Base-by-base conservation (phyloP, 805 yeast genomes). In the Candida glaebosa region DNA sequence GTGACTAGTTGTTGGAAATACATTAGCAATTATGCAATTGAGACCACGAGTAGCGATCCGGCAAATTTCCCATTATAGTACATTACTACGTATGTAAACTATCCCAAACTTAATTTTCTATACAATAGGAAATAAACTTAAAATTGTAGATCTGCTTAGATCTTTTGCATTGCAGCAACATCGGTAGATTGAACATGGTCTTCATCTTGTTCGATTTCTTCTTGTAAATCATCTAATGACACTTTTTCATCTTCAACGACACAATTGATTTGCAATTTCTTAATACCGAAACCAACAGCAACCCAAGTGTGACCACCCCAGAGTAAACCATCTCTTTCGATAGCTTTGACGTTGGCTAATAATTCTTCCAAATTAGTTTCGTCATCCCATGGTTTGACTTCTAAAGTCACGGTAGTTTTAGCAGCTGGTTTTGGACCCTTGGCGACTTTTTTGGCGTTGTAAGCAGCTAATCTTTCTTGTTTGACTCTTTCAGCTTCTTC, bases 311-410 rank as follows among this genome's bases (percentile, higher is more conserved):
- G 84, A 63, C 90, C 96, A 87, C 99, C 99, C 99, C 99, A 93
- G 54, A 71, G 73, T 66, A 93, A 83, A 82, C 99, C 99, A 36
- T 93, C 99, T 75, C 71, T 71, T 68, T 81, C 87, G 59, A 91
- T 72, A 58, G 78, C 64, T 81, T 88, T 90, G 64, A 89, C 96
- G 73, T 81, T 80, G 50, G 84, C 90, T 57, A 87, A 71, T 75
- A 93, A 67, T 71, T 83, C 84, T 50, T 93, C 95, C 67, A 93
- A 79, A 67, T 91, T 84, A 58, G 99, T 93, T 81, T 93, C 98
- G 65, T 93, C 99, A 74, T 93, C 99, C 99, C 99, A 93, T 76
- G 97, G 98, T 84, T 93, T 93, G 60, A 93, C 95, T 61, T 93
- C 99, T 61, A 93, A 66, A 63, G 99, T 91, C 64, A 93, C 96